Evolutionary conservation across 805 yeast genomes (phyloP).

Genomic region (Komagataella ulmi): DNA sequence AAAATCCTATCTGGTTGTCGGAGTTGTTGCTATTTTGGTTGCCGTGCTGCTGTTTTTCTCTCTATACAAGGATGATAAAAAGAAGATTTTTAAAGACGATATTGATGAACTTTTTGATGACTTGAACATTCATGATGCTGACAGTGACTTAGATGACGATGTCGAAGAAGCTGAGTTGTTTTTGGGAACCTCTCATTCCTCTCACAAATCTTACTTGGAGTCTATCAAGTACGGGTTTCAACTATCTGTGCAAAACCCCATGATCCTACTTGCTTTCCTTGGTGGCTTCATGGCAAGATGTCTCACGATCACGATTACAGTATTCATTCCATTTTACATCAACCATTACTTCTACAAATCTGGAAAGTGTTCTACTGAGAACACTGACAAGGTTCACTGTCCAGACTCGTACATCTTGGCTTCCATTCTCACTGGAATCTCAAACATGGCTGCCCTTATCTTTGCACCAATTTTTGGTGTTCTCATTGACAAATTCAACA

Average conservation of each 20-base stretch:
- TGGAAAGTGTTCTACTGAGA: conserved; percentile 32
- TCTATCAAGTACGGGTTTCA: conserved; percentile 33
- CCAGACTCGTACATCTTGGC: conserved; percentile 52
- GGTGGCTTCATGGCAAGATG: conserved; percentile 56
- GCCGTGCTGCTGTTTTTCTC: conserved; percentile 25
- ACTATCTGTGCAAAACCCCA: conserved; percentile 29
- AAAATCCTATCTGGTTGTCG: conserved; percentile 35
- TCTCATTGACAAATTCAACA: conserved; percentile 30
- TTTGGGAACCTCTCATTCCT: conserved; percentile 6
- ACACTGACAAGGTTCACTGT: conserved; percentile 27
- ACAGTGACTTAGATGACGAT: conserved; percentile 8
- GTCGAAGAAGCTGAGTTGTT: conserved; percentile 5
- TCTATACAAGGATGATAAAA: conserved; percentile 30
- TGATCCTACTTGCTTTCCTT: conserved; percentile 39
- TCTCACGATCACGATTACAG: conserved; percentile 41
- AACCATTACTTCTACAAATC: conserved; percentile 37
- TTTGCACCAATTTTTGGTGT: conserved; percentile 55
- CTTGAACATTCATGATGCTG: conserved; percentile 15
- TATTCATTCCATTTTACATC: conserved; percentile 52
- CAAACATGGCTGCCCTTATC: conserved; percentile 41
- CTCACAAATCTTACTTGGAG: conserved; percentile 19
- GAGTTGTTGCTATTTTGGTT: conserved; percentile 22
- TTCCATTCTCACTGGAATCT: conserved; percentile 58
- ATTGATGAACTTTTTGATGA: conserved; percentile 19
- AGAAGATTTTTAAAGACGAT: conserved; percentile 15